Evolutionary conservation across 2,329 filamentous ascomycete genomes (phyloP), one percentile per base, ranked within the genome.

Genomic region (Penicillium sp.): DNA sequence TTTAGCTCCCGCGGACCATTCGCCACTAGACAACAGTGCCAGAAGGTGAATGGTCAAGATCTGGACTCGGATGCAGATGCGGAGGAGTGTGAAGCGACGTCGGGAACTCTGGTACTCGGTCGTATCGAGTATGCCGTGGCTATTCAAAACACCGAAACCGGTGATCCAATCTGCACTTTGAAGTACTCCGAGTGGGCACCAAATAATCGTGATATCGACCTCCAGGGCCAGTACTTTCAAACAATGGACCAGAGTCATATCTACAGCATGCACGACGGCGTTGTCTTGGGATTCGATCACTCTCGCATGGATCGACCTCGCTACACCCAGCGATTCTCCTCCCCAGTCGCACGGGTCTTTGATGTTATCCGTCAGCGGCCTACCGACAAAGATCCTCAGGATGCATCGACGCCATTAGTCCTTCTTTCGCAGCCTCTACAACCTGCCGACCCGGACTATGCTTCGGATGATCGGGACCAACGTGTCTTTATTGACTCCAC

Each of bases 101-200:
- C 83, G 36, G 89, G 91, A 26, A 94, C 88, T 27, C 83, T 96
- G 54, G 91, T 89, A 0, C 80, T 97, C 1, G 91, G 91, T 23
- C 84, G 90, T 45, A 91, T 90, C 32, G 91, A 97, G 70, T 99
- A 99, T 72, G 93, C 84, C 5, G 87, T 99, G 54, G 85, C 83
- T 49, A 95, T 99, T 37, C 88, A 91, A 59, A 87, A 90, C 54
- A 83, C 81, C 37, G 83, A 88, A 60, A 86, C 84, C 3, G 87
- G 88, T 1, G 84, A 87, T 52, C 84, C 85, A 7, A 88, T 99
- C 56, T 96, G 91, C 65, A 96, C 90, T 0, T 84, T 99, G 61
- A 92, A 86, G 59, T 99, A 95, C 68, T 89, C 91, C 9, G 94
- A 99, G 70, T 99, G 94, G 94, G 87, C 86, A 0, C 90, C 92